Base-by-base conservation (phyloP, 176 grass and related monocot species). In the Musa beccarii region DNA sequence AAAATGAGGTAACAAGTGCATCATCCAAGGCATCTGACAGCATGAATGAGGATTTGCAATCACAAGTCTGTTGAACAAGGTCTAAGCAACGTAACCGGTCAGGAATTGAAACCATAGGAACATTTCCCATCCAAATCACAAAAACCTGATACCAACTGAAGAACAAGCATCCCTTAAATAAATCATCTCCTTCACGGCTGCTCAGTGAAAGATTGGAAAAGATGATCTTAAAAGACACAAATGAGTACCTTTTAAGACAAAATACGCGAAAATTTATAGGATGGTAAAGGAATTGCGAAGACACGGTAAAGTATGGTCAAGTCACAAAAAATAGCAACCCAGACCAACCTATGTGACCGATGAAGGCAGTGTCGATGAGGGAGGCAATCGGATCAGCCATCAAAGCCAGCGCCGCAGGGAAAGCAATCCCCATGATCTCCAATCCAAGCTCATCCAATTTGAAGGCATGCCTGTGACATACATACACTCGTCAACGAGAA, bases 321-420 rank as follows among this genome's bases (percentile, higher is more conserved):
- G 2, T 25, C 2, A 69, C 20, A 69, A 50, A 2, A 2, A 19
- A 17, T 24, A 22, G 49, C 68, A 59, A 74, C 49, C 28, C 22
- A 19, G 43, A 22, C 70, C 70, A 51, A 96, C 92, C 92, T 59
- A 92, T 91, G 56, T 88, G 92, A 68, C 89, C 89, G 11, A 96
- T 87, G 68, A 96, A 96, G 59, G 89, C 92, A 25, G 92, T 96
- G 75, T 96, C 92, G 1, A 92, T 85, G n/a, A 96, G 85, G 19
- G 92, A 96, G 0, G 92, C 92, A 62, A 96, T 55, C 1, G 92
- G 92, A 79, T 96, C 89, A 0, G 92, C 92, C 53, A 87, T 72
- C 20, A 96, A 86, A 9, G 89, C 89, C 49, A 96, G 83, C 21
- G 87, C 89, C 14, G 87, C 92, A 22, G 92, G 92, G 70, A 92